phyloP scores from a whole-genome alignment of 768 basidiomycete genomes.

The Epithele typhae region DNA sequence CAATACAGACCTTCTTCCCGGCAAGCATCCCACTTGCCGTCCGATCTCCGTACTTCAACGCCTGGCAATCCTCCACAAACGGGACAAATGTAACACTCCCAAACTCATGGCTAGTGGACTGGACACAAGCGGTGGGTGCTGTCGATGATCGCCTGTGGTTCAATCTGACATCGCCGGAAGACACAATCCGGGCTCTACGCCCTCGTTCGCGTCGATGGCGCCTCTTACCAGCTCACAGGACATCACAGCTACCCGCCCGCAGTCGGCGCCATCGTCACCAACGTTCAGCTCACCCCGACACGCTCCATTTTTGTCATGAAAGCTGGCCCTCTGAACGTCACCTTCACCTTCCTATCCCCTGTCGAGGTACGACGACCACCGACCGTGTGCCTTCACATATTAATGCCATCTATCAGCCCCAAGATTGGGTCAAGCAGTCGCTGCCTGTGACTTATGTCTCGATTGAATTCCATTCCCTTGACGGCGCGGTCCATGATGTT shows the following conservation, averaged over 20 bases:
- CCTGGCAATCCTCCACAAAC: conserved; percentile 14
- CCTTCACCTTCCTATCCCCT: conserved; percentile 34
- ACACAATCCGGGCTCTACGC: too few relatives aligned
- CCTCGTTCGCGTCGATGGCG: too few relatives aligned
- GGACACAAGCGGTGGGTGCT: too few relatives aligned
- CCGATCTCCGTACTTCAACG: conserved; percentile 24
- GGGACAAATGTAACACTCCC: too few relatives aligned
- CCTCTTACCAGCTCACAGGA: too few relatives aligned
- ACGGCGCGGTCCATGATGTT: conserved; percentile 29
- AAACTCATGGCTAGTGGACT: too few relatives aligned
- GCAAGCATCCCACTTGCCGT: conserved; percentile 22
- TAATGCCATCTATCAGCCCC: conserved; percentile 20
- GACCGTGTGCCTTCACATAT: background rate
- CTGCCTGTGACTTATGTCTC: conserved; percentile 36
- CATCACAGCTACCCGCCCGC: too few relatives aligned
- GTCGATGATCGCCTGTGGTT: too few relatives aligned
- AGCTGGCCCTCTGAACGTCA: conserved; percentile 33
- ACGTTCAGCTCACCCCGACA: background rate
- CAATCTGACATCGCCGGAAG: too few relatives aligned
- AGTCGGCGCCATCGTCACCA: background rate
- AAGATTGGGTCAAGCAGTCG: conserved; percentile 35
- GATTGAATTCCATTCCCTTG: conserved; percentile 25
- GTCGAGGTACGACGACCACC: conserved; percentile 27
- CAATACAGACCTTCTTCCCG: conserved; percentile 12
- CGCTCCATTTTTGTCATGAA: conserved; percentile 25